Evolutionary conservation across 2,329 filamentous ascomycete species (phyloP).

Genomic region (Paecilomyces sp.): DNA sequence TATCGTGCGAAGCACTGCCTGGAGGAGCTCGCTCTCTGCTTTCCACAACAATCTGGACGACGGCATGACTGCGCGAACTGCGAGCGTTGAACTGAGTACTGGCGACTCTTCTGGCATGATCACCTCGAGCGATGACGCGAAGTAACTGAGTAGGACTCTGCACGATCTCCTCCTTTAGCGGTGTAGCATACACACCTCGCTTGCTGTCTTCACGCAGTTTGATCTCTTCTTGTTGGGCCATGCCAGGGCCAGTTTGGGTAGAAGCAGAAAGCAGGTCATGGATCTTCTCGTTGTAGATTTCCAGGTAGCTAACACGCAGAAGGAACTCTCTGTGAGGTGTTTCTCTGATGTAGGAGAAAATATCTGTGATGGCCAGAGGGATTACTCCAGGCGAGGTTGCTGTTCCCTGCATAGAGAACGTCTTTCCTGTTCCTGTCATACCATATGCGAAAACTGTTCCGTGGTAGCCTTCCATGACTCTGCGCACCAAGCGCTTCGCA

Average conservation of each 20-base stretch:
- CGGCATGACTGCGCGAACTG: constrained; percentile 94
- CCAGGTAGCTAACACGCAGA: constrained; percentile 90
- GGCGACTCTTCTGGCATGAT: constrained; percentile 80
- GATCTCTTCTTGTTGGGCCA: constrained; percentile 75
- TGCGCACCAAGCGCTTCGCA: constrained; percentile 85
- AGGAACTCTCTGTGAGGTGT: constrained; percentile 92
- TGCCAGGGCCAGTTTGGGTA: constrained; percentile 47
- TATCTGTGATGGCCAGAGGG: constrained; percentile 93
- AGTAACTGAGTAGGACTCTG: constrained; percentile 94
- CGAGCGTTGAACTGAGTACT: constrained; percentile 96
- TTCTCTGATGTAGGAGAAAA: constrained; percentile 97
- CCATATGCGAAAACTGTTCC: constrained; percentile 98
- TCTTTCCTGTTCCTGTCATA: constrained; percentile 98
- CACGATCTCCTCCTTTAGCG: constrained; percentile 95
- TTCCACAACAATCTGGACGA: constrained; percentile 97
- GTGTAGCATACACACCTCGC: constrained; percentile 90
- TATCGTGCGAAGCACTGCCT: constrained; percentile 44
- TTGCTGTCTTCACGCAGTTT: constrained; percentile 96
- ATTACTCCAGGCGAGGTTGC: constrained; percentile 94
- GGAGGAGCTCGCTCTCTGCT: constrained; percentile 77
- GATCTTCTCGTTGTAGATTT: constrained; percentile 98
- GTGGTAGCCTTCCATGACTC: constrained; percentile 98
- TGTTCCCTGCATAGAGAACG: constrained; percentile 98
- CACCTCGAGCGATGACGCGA: constrained; percentile 88
- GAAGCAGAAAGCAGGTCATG: constrained; percentile 83